These are phyloP conservation scores for Botryotinia globosa DNA, from an alignment of 2,329 filamentous ascomycete species.

Conservation along the genomic window DNA sequence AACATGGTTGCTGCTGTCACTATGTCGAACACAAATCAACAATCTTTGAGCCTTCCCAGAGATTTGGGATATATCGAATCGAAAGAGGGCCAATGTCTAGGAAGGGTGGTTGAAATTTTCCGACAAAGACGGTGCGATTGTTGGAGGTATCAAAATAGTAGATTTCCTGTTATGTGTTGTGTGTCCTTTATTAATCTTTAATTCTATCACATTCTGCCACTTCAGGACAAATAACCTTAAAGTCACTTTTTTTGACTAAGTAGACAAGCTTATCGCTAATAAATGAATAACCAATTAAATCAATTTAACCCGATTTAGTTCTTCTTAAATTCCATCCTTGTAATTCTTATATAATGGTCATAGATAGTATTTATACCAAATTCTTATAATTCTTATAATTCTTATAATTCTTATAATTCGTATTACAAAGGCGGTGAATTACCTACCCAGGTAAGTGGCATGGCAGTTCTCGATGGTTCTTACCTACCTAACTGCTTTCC, in stretches of 20 bases:
- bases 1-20: conserved; percentile 31
- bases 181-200: conserved; percentile 10
- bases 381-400: not conserved
- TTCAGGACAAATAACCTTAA: conserved; percentile 19
- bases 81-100: not conserved
- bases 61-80: not conserved
- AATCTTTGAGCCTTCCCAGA: not conserved
- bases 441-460: not conserved
- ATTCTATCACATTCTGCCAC: conserved; percentile 4
- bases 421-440: conserved; percentile 5
- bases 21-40: not conserved
- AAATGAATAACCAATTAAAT: not conserved
- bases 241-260: conserved; percentile 1
- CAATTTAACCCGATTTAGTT: not conserved
- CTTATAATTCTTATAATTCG: not conserved
- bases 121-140: not conserved
- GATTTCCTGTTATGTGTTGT: not conserved
- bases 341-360: not conserved
- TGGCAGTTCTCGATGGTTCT: not conserved
- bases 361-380: too few relatives aligned
- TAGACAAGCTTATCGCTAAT: not conserved
- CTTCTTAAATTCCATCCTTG: not conserved
- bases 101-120: not conserved
- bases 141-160: not conserved
- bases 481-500: not conserved